Evolutionary conservation across 2,329 filamentous ascomycete genomes (phyloP), one percentile per base, ranked within the genome.

Genomic region (Fusarium hainanense): DNA sequence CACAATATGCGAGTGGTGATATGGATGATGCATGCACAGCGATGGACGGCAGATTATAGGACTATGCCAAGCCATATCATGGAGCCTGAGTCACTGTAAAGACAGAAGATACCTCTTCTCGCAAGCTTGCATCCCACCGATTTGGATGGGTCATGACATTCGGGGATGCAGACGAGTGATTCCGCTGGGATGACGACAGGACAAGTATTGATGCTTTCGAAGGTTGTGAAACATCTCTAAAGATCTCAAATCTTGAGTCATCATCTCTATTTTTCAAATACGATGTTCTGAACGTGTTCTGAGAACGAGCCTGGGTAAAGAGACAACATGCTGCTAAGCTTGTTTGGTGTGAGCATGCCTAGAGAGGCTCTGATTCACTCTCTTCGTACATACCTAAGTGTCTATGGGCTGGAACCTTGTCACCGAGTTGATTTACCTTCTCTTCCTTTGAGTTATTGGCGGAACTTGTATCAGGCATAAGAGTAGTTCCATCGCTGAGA

Each of bases 1-100:
- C 54, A 73, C 60, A 70, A 56, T 58, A 62, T 52, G 58, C 59
- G 40, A 57, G 43, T 54, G 27, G 46, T 58, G 14, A 23, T 54
- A 61, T 58, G 44, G 58, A 58, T 50, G 44, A 63, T 43, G 51
- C 43, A 32, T 27, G 52, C 27, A 40, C 51, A 40, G 50, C 23
- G 34, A 47, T 27, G 58, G 62, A 42, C 64, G 50, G 34, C 51
- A 20, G 47, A 14, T 50, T 50, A 25, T 20, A 32, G n/a, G 12
- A 20, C 59, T n/a, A 7, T n/a, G 34, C 34, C 34, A 37, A n/a
- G 34, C 34, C 34, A 37, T 37, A 37, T 12, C 34, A 37, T 37
- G 18, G 34, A 10, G 18, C 18, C 18, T n/a, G 18, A 37, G 10
- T n/a, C 10, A 37, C 18, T 37, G 18, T n/a, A n/a, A 25, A 23